Evolutionary conservation across 225 moss, liverwort and hornwort genomes (phyloP).

Genomic region (Lunularia cruciata): DNA sequence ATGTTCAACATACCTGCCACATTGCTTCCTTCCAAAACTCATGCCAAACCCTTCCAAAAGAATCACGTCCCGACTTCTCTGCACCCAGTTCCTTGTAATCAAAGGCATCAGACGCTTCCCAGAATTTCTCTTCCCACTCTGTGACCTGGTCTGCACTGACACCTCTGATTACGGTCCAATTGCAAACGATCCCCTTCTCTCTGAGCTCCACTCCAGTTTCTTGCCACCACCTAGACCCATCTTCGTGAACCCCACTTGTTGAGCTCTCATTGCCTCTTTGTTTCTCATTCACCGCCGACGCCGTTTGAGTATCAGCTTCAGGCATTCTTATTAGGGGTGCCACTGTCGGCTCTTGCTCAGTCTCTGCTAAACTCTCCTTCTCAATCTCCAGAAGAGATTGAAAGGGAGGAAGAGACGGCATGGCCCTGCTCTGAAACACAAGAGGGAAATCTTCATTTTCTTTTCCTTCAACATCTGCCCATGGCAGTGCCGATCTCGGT

Average conservation of each 20-base stretch:
- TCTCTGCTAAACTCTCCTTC: constrained; percentile 43
- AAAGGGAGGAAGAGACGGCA: constrained; percentile 87
- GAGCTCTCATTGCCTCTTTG: constrained; percentile 51
- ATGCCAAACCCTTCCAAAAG: constrained; percentile 82
- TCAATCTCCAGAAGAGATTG: constrained; percentile 88
- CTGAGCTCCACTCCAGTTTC: constrained; percentile 72
- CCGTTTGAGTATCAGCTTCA: constrained; percentile 55
- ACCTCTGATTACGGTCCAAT: constrained; percentile 82
- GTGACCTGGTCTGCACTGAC: constrained; percentile 81
- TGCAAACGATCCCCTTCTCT: constrained; percentile 66
- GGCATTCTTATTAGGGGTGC: constrained; percentile 50
- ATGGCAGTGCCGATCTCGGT: constrained; percentile 42
- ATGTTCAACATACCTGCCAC: constrained; percentile 99
- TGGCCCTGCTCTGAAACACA: constrained; percentile 71
- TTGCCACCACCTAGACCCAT: constrained; percentile 94
- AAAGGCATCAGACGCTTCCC: constrained; percentile 84
- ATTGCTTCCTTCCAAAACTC: constrained; percentile 96
- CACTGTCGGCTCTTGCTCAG: constrained; percentile 43
- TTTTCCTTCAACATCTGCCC: constrained; percentile 45
- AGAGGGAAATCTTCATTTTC: constrained; percentile 44
- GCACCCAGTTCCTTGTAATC: constrained; percentile 98
- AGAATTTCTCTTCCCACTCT: constrained; percentile 97
- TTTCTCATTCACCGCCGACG: constrained; percentile 59
- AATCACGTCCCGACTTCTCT: constrained; percentile 92
- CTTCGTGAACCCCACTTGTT: constrained; percentile 59